Evolutionary conservation across 257 asterid genomes (phyloP), one percentile per base, ranked within the genome.

Genomic region (Jaltomata sinuosa): DNA sequence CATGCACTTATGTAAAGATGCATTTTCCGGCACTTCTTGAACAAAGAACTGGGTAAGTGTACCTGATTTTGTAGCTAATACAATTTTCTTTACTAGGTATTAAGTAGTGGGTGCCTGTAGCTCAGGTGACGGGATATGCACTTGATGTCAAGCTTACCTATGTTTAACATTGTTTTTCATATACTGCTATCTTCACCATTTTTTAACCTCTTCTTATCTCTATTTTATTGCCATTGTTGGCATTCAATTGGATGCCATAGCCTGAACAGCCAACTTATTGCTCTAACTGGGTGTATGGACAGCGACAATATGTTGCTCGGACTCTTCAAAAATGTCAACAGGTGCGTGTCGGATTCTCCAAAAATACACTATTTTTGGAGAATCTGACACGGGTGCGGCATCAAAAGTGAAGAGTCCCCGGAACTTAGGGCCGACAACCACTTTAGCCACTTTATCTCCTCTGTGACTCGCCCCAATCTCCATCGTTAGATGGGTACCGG

Each of bases 1-100:
- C 90, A 14, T 68, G 88, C 80, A 78, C 84, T 38, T 86, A 83
- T 68, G 42, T 86, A 61, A 86, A 86, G 82, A 83, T 83, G 86
- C 88, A 86, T 34, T 87, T 61, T 57, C 85, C 83, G 18, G 97
- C 97, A 19, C 97, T 95, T 89, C 95, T 93, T 81, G 97, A 95
- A 88, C 97, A 91, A 77, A 92, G 95, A 89, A 93, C 99, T 68
- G 99, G 98, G 97, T 94, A 89, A 87, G 91, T 80, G 80, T 8
- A 34, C 49, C 77, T 18, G 22, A 31, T 25, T 22, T 10, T 65
- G 74, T 65, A 65, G 76, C 45, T 32, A 16, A 32, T 32, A 32
- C 45, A 65, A 65, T 32, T 65, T 65, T 19, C 38, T 32, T 57
- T 55, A 22, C 32, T n/a, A 22, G 32, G 67, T 59, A 22, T 22